Percentiles rank a stretch among this genome's conserved stretches.
Conservation (phyloP, 1,139 yeast species). For the Zhuliangozyma blackwelliae region DNA sequence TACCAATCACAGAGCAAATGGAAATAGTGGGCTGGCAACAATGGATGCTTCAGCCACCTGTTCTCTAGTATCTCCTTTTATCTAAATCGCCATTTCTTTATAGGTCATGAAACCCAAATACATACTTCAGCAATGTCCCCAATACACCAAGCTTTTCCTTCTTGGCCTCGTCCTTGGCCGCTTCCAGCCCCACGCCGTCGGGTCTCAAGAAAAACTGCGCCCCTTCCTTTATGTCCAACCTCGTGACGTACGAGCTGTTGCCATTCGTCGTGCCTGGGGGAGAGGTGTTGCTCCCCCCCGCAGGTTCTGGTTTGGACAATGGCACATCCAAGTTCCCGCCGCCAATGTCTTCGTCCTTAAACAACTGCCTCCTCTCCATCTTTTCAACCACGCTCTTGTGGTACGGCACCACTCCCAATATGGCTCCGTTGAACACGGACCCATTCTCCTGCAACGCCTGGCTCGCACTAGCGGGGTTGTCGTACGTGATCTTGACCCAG, state of each 20-base stretch:
- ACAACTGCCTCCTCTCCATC: conserved; percentile 52
- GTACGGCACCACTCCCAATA: conserved; percentile 76
- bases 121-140: conserved; percentile 32
- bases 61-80: too few species aligned
- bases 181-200: conserved; percentile 16
- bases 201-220: conserved; percentile 33
- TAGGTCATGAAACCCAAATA: conserved; percentile 46
- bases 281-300: conserved; percentile 1
- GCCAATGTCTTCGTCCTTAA: conserved; percentile 56
- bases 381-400: conserved; percentile 58
- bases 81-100: too few species aligned
- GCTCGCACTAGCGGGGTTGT: conserved; percentile 67
- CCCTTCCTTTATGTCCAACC: conserved; percentile 41
- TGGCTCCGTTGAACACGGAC: conserved; percentile 59
- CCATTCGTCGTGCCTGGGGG: conserved; percentile 1
- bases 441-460: conserved; percentile 87
- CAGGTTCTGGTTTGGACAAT: not conserved
- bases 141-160: conserved; percentile 31
- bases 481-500: conserved; percentile 87
- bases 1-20: not conserved
- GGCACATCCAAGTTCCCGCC: conserved; percentile 21
- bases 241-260: conserved; percentile 14
- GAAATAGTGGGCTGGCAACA: too few species aligned
- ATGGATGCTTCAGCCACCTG: too few species aligned
- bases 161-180: conserved; percentile 14